Percentiles rank a stretch among this genome's conserved stretches.
These are phyloP conservation scores for Pueraria montana DNA, from an alignment of 306 rosid species.

Conservation along the genomic window DNA sequence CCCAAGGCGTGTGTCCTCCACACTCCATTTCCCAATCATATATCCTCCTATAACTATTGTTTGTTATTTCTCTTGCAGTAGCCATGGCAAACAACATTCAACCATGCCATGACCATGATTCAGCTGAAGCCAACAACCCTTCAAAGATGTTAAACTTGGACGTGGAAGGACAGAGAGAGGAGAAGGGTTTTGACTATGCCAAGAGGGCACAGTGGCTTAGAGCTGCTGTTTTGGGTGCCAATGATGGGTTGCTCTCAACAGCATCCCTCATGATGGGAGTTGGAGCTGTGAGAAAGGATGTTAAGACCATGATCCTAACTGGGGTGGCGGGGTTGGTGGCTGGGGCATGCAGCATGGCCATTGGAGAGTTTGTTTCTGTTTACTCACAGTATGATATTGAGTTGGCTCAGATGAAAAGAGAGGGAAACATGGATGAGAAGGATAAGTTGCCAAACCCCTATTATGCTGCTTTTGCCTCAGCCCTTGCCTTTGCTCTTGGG, in stretches of 20 bases:
- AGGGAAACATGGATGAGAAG: conserved; percentile 10
- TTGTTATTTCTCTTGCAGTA: neutral
- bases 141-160: too few species aligned
- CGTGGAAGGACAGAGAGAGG: neutral
- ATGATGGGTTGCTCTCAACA: conserved; percentile 46
- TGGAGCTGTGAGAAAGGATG: conserved; percentile 39
- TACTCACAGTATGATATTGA: conserved; percentile 46
- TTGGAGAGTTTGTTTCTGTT: conserved; percentile 45
- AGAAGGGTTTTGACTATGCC: conserved; percentile 17
- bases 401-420: conserved; percentile 40
- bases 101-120: neutral
- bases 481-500: conserved; percentile 25
- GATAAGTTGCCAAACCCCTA: conserved; percentile 39
- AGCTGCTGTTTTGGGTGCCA: conserved; percentile 47
- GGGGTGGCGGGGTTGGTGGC: conserved; percentile 37
- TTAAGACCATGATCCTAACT: conserved; percentile 34
- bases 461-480: conserved; percentile 38
- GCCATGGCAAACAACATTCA: conserved; percentile 28
- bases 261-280: conserved; percentile 46
- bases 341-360: conserved; percentile 48
- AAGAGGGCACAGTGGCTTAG: conserved; percentile 49
- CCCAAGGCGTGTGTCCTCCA: conserved; percentile 60
- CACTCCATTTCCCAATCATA: too few species aligned
- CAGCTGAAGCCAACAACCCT: too few species aligned
- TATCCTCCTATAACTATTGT: too few species aligned